phyloP scores from a whole-genome alignment of 73 alveolate species.

The Tetrahymena malaccensis region DNA sequence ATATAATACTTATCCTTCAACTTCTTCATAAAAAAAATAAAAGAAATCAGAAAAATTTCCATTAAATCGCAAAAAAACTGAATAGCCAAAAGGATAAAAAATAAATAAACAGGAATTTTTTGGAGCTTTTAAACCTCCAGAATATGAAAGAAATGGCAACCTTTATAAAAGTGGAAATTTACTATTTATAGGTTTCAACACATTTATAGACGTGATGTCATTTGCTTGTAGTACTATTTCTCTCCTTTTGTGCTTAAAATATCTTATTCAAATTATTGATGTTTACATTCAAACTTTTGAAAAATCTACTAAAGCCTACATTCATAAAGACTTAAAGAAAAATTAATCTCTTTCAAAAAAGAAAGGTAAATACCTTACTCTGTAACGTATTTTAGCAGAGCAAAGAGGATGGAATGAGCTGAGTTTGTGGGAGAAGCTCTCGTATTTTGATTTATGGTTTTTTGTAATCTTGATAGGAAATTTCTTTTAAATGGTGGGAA shows the following conservation, averaged over 20 bases:
- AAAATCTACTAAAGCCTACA: neutral
- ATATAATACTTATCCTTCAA: neutral
- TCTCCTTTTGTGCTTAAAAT: neutral
- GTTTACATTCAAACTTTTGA: neutral
- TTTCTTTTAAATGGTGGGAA: neutral
- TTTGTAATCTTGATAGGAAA: neutral
- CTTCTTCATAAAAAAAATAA: neutral
- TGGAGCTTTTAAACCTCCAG: neutral
- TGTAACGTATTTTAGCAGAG: neutral
- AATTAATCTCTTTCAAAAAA: neutral
- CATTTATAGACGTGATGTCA: neutral
- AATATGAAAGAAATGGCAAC: neutral
- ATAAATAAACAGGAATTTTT: no score
- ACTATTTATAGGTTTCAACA: neutral
- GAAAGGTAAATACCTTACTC: neutral
- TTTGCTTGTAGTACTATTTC: neutral
- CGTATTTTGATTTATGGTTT: neutral
- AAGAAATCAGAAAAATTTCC: neutral
- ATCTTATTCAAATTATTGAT: neutral
- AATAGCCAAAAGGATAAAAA: neutral
- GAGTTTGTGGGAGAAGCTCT: neutral
- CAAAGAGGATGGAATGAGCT: neutral
- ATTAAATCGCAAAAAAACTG: neutral
- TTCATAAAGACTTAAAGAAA: neutral
- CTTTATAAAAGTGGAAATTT: neutral